Conservation (phyloP, 805 yeast species). For the Starmera caribaea region DNA sequence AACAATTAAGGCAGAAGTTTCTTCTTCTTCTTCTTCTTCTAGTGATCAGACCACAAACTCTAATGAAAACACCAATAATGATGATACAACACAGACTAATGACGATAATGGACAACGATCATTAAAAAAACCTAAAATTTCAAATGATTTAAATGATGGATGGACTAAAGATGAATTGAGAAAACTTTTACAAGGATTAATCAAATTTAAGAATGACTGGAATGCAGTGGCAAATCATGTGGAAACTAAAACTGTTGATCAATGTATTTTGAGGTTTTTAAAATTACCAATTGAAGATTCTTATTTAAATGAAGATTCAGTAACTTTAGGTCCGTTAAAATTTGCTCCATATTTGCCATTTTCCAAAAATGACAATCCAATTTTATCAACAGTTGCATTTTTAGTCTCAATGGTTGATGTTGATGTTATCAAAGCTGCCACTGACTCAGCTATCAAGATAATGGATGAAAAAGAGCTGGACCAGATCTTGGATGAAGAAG, state of each 20-base stretch:
- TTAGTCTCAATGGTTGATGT: conserved; percentile 80
- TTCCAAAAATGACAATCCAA: conserved; percentile 83
- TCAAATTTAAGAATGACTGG: conserved; percentile 68
- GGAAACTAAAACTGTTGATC: conserved; percentile 63
- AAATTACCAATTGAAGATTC: conserved; percentile 76
- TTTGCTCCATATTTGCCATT: conserved; percentile 81
- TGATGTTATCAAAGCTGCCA: conserved; percentile 76
- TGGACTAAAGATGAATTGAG: conserved; percentile 67
- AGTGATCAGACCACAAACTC: no score
- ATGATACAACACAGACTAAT: conserved; percentile 17
- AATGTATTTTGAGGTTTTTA: conserved; percentile 72
- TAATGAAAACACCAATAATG: neutral
- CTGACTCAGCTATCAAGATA: conserved; percentile 43
- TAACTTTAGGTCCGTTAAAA: conserved; percentile 58
- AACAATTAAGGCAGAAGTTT: no score
- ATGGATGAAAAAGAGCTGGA: conserved; percentile 16
- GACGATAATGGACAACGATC: conserved; percentile 10
- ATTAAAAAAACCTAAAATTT: conserved; percentile 26
- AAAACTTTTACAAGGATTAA: conserved; percentile 51
- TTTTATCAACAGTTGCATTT: conserved; percentile 85
- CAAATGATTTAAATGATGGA: conserved; percentile 28
- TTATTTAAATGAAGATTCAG: conserved; percentile 35
- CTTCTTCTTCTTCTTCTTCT: no score
- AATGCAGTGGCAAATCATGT: conserved; percentile 57
- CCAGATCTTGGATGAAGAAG: conserved; percentile 9